Conservation (phyloP, 441 rosid species). For the Euphorbia corollata region DNA sequence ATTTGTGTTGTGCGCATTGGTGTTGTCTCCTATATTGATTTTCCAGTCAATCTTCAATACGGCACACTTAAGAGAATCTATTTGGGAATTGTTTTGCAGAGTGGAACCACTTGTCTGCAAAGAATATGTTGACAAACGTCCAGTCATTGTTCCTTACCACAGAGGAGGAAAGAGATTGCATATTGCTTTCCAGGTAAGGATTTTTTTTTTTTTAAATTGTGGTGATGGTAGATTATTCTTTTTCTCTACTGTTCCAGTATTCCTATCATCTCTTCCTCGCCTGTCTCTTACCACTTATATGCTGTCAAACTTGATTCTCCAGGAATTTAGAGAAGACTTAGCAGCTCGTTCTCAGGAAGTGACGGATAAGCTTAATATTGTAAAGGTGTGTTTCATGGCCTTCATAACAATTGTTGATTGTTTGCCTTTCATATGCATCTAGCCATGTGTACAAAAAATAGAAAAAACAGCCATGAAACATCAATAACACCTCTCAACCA, state of each 20-base stretch:
- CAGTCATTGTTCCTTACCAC: constrained; percentile 89
- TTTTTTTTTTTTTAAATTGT: neutral
- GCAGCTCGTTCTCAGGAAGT: constrained; percentile 68
- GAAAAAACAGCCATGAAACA: neutral
- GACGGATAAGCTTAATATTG: constrained; percentile 41
- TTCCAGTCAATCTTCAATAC: neutral
- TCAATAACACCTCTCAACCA: neutral
- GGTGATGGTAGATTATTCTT: constrained; percentile 1
- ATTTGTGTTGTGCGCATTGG: neutral
- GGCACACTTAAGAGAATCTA: constrained; percentile 10
- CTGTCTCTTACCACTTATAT: constrained; percentile 8
- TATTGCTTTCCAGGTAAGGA: constrained; percentile 73
- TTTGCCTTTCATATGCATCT: constrained; percentile 4
- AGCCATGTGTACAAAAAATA: neutral
- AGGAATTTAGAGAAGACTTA: constrained; percentile 85
- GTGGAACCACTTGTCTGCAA: constrained; percentile 92
- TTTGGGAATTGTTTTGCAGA: constrained; percentile 37
- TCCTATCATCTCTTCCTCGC: constrained; percentile 2
- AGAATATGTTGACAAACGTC: constrained; percentile 59
- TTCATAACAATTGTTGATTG: constrained; percentile 10
- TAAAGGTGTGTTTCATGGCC: constrained; percentile 43
- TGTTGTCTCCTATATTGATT: constrained; percentile 2
- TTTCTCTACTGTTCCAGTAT: neutral
- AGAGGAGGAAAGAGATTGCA: constrained; percentile 96
- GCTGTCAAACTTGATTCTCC: constrained; percentile 10